Evolutionary conservation across 345 rosid species (phyloP).

Genomic region (Aquilaria yunnanensis): DNA sequence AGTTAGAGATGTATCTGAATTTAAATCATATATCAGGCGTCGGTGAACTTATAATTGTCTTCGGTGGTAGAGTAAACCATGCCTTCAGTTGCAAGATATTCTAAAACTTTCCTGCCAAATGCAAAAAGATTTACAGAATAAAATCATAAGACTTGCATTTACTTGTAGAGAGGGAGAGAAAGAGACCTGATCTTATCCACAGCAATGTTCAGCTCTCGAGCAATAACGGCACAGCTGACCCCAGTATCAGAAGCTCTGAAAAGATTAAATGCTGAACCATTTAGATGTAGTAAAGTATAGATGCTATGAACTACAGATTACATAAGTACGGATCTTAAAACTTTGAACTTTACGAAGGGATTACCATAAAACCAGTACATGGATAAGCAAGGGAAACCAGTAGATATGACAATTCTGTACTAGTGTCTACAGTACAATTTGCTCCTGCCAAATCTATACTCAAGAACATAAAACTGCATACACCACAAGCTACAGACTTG

Average conservation of each 20-base stretch:
- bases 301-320: no score
- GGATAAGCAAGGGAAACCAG: no score
- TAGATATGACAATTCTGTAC: no score
- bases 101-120: constrained; percentile 60
- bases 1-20: neutral
- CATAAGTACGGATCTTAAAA: no score
- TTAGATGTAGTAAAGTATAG: no score
- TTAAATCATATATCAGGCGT: constrained; percentile 30
- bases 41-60: constrained; percentile 62
- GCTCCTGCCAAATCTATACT: no score
- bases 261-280: no score
- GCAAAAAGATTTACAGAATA: constrained; percentile 1
- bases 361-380: no score
- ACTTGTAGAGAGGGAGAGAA: constrained; percentile 11
- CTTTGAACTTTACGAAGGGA: no score
- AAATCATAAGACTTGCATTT: neutral
- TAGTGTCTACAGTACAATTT: no score
- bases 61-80: constrained; percentile 56
- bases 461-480: no score
- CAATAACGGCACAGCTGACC: constrained; percentile 44
- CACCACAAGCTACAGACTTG: no score
- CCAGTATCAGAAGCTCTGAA: constrained; percentile 59
- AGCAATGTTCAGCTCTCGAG: constrained; percentile 54
- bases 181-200: constrained; percentile 52
- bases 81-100: constrained; percentile 50